These are phyloP conservation scores for Monosporozyma yasuniensis DNA, from an alignment of 805 yeast species.

Conservation along the genomic window DNA sequence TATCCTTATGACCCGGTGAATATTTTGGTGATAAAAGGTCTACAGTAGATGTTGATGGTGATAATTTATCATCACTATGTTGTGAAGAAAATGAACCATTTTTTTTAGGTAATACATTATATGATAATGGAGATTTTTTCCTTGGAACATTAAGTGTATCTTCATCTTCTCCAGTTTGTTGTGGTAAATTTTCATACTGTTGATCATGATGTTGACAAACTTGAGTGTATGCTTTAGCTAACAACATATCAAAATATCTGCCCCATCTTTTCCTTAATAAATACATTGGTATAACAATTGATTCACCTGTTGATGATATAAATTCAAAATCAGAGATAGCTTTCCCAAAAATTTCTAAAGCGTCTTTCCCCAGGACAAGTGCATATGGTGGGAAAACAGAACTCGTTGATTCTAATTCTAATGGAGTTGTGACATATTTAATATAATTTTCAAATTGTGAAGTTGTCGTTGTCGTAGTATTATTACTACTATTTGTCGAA, in stretches of 20 bases:
- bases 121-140: not conserved
- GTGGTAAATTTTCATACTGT: constrained; percentile 9
- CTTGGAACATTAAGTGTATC: no score
- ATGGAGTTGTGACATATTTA: constrained; percentile 64
- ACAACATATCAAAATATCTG: constrained; percentile 49
- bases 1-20: not conserved
- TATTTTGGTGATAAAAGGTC: not conserved
- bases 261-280: constrained; percentile 74
- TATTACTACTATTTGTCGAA: not conserved
- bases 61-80: constrained; percentile 1
- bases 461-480: no score
- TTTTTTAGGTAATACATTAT: not conserved
- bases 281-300: constrained; percentile 52
- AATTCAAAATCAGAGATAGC: constrained; percentile 64
- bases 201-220: constrained; percentile 33
- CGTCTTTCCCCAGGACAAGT: constrained; percentile 66
- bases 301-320: constrained; percentile 58
- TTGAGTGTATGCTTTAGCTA: constrained; percentile 56
- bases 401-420: constrained; percentile 53
- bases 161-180: not conserved
- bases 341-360: constrained; percentile 57
- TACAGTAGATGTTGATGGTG: constrained; percentile 4
- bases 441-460: constrained; percentile 57
- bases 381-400: constrained; percentile 73
- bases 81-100: not conserved